A percentile compares a stretch with the other conserved stretches of the same genome.
Evolutionary conservation across 352 stramenopile species (phyloP).

Genomic region (Phytophthora sansomeana): DNA sequence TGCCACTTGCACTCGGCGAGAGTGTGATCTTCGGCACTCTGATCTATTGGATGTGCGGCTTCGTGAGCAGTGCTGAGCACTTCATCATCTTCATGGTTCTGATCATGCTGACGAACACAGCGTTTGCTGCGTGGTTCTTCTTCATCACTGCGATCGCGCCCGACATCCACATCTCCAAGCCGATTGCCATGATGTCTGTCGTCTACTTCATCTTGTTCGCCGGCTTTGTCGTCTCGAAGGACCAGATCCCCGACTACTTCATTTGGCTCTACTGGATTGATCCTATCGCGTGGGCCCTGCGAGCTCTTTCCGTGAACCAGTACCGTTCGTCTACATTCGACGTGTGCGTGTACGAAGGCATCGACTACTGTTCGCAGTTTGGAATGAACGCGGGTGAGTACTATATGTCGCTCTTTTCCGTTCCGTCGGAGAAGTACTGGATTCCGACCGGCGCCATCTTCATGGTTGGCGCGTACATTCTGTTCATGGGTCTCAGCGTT

Average conservation of each 20-base stretch:
- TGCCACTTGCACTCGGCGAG: constrained; percentile 66
- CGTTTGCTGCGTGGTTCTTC: constrained; percentile 55
- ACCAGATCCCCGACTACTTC: constrained; percentile 44
- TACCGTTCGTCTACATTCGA: constrained; percentile 29
- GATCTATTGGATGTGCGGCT: constrained; percentile 82
- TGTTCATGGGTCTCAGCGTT: constrained; percentile 51
- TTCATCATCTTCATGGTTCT: constrained; percentile 56
- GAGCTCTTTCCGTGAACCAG: constrained; percentile 38
- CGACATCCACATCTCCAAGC: constrained; percentile 40
- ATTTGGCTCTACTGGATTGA: constrained; percentile 63
- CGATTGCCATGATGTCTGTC: constrained; percentile 47
- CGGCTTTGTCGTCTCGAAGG: constrained; percentile 54
- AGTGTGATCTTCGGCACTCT: constrained; percentile 75
- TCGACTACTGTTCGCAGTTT: constrained; percentile 43
- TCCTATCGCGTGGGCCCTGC: constrained; percentile 50
- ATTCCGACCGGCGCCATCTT: constrained; percentile 37
- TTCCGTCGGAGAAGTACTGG: constrained; percentile 37
- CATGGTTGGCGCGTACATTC: constrained; percentile 44
- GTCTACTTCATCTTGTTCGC: constrained; percentile 52
- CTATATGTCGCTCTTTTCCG: constrained; percentile 42
- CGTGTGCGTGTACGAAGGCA: constrained; percentile 37
- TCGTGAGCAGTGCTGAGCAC: constrained; percentile 15
- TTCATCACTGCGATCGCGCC: constrained; percentile 41
- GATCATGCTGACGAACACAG: constrained; percentile 49
- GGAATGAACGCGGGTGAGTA: constrained; percentile 49